Evolutionary conservation across 768 basidiomycete species (phyloP).

Genomic region (Termitomyces heimii): DNA sequence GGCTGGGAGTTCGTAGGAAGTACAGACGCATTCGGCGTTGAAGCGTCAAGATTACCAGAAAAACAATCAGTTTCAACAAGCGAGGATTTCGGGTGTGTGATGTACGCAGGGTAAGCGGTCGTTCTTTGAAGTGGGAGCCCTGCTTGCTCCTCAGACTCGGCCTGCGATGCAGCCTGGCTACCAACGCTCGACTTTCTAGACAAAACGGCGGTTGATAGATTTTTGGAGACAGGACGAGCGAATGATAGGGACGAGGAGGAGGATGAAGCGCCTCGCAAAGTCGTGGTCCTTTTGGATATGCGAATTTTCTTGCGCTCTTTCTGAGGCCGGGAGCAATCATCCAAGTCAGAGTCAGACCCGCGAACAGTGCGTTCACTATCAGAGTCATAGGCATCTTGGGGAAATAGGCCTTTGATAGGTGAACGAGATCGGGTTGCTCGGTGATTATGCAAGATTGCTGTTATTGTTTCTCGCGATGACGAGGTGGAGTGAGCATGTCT

Average conservation of each 20-base stretch:
- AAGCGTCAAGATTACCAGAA: background rate
- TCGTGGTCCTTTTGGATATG: background rate
- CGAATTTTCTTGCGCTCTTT: conserved; percentile 6
- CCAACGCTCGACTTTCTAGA: background rate
- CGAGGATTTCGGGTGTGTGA: conserved; percentile 6
- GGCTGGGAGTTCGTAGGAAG: background rate
- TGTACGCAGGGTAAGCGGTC: conserved; percentile 6
- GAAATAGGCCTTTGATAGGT: conserved; percentile 24
- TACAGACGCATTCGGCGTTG: background rate
- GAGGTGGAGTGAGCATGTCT: conserved; percentile 3
- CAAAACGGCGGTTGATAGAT: background rate
- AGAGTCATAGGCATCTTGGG: conserved; percentile 6
- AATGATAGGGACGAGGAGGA: background rate
- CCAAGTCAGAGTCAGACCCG: conserved; percentile 5
- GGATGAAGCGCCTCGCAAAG: background rate
- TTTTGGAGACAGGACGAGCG: background rate
- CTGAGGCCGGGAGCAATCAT: background rate
- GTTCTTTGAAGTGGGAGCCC: background rate
- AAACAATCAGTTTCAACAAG: background rate
- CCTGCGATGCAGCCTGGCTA: background rate
- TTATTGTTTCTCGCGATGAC: conserved; percentile 4
- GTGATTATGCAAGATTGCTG: conserved; percentile 14
- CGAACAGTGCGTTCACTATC: conserved; percentile 9
- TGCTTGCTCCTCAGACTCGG: background rate
- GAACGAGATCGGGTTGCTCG: conserved; percentile 21